These are phyloP conservation scores for Ophiostoma populinum DNA, from an alignment of 2,329 filamentous ascomycete species.

Conservation along the genomic window DNA sequence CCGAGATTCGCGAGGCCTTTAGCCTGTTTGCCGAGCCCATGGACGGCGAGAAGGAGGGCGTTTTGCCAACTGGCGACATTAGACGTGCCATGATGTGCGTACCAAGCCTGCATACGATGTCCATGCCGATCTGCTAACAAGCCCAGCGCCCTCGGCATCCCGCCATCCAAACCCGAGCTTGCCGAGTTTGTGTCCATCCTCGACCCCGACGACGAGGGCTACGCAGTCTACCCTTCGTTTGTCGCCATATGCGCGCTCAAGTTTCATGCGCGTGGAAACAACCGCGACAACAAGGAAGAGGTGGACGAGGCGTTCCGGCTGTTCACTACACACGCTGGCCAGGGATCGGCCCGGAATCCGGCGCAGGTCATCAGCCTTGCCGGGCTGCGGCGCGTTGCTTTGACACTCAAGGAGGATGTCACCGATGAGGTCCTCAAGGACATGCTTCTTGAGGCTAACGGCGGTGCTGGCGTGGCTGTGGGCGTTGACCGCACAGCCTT, in stretches of 20 bases:
- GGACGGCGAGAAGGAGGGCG: slow-evolving; percentile 54
- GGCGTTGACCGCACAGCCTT: slow-evolving; percentile 70
- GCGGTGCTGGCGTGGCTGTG: slow-evolving; percentile 49
- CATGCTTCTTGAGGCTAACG: slow-evolving; percentile 92
- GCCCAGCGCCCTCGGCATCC: slow-evolving; percentile 72
- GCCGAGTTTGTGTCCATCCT: slow-evolving; percentile 61
- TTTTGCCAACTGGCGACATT: slow-evolving; percentile 50
- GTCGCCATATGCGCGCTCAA: slow-evolving; percentile 79
- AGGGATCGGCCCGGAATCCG: too few species aligned
- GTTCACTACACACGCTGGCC: slow-evolving; percentile 47
- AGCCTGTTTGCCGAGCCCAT: slow-evolving; percentile 59
- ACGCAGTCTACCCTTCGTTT: slow-evolving; percentile 64
- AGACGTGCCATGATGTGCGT: slow-evolving; percentile 56
- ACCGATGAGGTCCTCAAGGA: slow-evolving; percentile 62
- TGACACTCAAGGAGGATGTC: slow-evolving; percentile 64
- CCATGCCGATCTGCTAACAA: not conserved
- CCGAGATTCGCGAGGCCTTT: slow-evolving; percentile 83
- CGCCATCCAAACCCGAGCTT: slow-evolving; percentile 49
- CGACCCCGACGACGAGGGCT: slow-evolving; percentile 67
- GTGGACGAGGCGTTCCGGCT: slow-evolving; percentile 67
- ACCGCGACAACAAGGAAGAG: slow-evolving; percentile 41
- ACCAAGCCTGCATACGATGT: slow-evolving; percentile 1
- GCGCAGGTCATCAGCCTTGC: slow-evolving; percentile 53
- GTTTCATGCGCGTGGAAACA: slow-evolving; percentile 43
- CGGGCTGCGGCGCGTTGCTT: slow-evolving; percentile 63